Evolutionary conservation across 805 yeast genomes (phyloP), one percentile per base, ranked within the genome.

Genomic region (Yamadazyma phyllophila): DNA sequence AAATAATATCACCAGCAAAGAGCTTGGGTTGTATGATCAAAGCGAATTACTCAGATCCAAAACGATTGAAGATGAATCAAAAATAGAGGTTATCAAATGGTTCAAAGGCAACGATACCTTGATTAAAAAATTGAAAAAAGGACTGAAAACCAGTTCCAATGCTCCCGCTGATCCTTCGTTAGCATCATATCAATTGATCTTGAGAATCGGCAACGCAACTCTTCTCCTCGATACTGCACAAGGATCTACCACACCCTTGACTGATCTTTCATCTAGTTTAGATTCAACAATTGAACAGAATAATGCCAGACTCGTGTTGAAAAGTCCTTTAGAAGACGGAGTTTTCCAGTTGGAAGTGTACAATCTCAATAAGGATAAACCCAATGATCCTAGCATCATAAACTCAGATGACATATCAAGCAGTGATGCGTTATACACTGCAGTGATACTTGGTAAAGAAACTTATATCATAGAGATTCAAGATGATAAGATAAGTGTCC

Each of bases 21-120:
- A 49, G 15, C 44, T 61, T 29, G 65, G 63, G 8, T 39, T 51
- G 9, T 58, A 49, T 31, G 44, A 47, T 30, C 48, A 44, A 34
- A 52, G 43, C 9, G 47, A 48, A 35, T 54, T 20, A 20, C 24
- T 53, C 44, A 54, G 54, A 24, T 9, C 16, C 17, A 24, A 26
- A 11, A 33, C 39, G 11, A 15, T 30, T 7, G 26, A 27, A 12
- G 47, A 49, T 39, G 17, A 26, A 12, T 37, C 48, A n/a, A 12
- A 15, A 7, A 47, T 54, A 34, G 50, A 55, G 36, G 34, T 49
- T 9, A 36, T 55, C 11, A 51, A 56, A 34, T 56, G 60, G 60
- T 50, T 43, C 42, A 36, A 45, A 38, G 38, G 40, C 24, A 20
- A 20, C 24, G 24, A 20, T 3, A 20, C 24, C 24, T 20, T 24